A percentile compares a stretch with the other conserved stretches of the same genome.
Conservation (phyloP, 1,284 basidiomycete genomes). For the Rhodotorula sp. region DNA sequence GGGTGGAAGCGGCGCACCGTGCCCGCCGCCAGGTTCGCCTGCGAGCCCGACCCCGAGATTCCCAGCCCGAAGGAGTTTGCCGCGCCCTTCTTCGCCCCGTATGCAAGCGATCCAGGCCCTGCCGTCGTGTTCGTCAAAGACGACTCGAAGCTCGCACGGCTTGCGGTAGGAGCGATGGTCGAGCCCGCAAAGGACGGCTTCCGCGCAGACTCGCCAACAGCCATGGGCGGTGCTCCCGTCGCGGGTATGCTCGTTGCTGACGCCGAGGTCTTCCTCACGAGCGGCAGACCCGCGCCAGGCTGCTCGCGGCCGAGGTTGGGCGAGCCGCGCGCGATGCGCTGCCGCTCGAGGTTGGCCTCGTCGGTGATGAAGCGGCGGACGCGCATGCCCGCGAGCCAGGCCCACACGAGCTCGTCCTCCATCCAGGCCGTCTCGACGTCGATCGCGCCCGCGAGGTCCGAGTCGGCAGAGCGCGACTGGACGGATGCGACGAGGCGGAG, state of each 20-base stretch:
- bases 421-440: slow-evolving; percentile 30
- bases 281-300: too few species aligned
- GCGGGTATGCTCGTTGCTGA: background rate
- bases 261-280: too few species aligned
- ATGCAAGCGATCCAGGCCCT: background rate
- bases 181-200: background rate
- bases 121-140: background rate
- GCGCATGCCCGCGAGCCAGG: slow-evolving; percentile 18
- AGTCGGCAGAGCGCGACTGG: background rate
- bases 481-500: slow-evolving; percentile 27
- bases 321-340: background rate
- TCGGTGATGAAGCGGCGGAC: slow-evolving; percentile 16
- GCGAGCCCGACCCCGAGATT: background rate
- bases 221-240: background rate
- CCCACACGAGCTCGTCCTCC: slow-evolving; percentile 31
- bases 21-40: too few species aligned
- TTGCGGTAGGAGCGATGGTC: background rate
- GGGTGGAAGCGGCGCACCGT: too few species aligned
- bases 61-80: background rate
- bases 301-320: background rate
- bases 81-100: background rate
- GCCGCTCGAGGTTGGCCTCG: slow-evolving; percentile 4
- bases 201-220: background rate
- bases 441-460: slow-evolving; percentile 7
- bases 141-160: background rate